Evolutionary conservation across 2,329 filamentous ascomycete species (phyloP), one percentile per base, ranked within the genome.

Genomic region (Penicillium digitatum): DNA sequence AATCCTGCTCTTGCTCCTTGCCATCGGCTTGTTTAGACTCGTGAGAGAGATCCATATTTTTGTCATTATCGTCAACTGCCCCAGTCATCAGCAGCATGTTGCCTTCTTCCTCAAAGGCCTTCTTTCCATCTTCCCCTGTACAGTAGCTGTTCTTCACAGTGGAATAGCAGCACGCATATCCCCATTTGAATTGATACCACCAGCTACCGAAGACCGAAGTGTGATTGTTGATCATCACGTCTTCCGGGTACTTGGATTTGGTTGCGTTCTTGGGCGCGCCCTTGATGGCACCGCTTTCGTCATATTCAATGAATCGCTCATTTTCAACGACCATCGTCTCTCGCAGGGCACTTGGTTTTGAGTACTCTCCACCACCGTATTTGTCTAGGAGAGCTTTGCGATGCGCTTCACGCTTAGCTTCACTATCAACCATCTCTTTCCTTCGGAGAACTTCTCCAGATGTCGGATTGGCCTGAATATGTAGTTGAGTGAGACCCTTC

Each of bases 141-240:
- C 94, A 99, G 69, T 97, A 99, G 67, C 91, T 96, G 74, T 99
- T 97, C 76, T 95, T 96, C 59, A 95, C 84, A 22, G 86, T 87
- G 0, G 91, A 96, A 71, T 95, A 91, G 78, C 94, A 99, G 73
- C 94, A 99, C 22, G 89, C 83, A 73, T 96, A 99, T 1, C 94
- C 94, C 94, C 94, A 99, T 73, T 87, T 83, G 76, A 96, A 97
- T 68, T 90, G 86, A 50, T 86, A 84, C 94, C 94, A 99, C 94
- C 94, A 99, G 67, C 91, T 96, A 46, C 94, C 94, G 89, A 91
- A 99, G 3, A 96, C 87, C 0, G 88, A 87, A 3, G 85, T 90
- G 75, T 99, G 94, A 68, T 99, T 99, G 77, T 95, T 93, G 71
- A 88, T 82, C 51, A 88, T 78, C 0, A 96, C 81, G 66, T 99